A percentile compares a stretch with the other conserved stretches of the same genome.
phyloP scores from a whole-genome alignment of 176 grass and related monocot genomes.

The Thinopyrum elongatum region DNA sequence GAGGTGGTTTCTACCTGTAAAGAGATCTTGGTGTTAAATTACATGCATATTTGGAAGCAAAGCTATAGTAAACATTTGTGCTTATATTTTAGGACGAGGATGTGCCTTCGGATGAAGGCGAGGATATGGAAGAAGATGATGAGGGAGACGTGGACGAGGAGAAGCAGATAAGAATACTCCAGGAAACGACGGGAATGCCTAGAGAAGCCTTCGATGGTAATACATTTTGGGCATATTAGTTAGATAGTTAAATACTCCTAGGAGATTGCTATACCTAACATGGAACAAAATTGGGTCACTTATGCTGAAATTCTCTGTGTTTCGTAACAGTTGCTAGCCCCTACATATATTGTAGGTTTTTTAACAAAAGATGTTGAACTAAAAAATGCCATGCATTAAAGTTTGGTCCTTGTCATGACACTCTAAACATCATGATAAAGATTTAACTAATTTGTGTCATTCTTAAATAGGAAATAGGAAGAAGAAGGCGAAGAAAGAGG shows the following conservation, averaged over 20 bases:
- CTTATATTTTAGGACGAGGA: conserved; percentile 67
- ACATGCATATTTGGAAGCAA: not conserved
- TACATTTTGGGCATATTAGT: not conserved
- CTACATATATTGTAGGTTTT: not conserved
- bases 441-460: not conserved
- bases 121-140: conserved; percentile 56
- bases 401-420: not conserved
- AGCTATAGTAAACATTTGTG: not conserved
- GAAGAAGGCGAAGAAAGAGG: conserved; percentile 52
- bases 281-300: not conserved
- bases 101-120: conserved; percentile 83
- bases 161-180: conserved; percentile 77
- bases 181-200: conserved; percentile 86
- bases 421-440: not conserved
- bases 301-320: not conserved
- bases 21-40: not conserved
- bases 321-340: not conserved
- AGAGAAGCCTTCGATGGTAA: conserved; percentile 81
- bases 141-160: conserved; percentile 45
- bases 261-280: not conserved
- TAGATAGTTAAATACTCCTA: not conserved
- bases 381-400: not conserved
- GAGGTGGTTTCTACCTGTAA: not conserved
- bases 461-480: conserved; percentile 53
- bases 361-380: not conserved